Evolutionary conservation across 2,329 filamentous ascomycete genomes (phyloP).

Genomic region (Hypoxylon sp.): DNA sequence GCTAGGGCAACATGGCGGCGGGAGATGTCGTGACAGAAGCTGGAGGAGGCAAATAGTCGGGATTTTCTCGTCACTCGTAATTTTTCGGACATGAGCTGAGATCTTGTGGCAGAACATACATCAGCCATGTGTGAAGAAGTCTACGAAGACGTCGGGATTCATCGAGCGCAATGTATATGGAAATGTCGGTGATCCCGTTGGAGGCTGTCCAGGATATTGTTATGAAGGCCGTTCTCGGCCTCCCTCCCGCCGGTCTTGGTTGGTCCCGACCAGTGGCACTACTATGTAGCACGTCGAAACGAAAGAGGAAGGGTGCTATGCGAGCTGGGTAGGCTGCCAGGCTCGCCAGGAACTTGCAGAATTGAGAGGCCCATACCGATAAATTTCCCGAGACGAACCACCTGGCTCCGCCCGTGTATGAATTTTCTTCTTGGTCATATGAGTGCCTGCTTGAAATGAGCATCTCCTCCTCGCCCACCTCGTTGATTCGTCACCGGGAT

Average conservation of each 20-base stretch:
- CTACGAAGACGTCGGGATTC: not conserved
- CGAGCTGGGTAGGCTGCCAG: not conserved
- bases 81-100: not conserved
- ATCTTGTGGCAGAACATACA: not conserved
- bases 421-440: slow-evolving; percentile 31
- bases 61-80: not conserved
- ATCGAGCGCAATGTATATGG: not conserved
- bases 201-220: slow-evolving; percentile 22
- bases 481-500: slow-evolving; percentile 11
- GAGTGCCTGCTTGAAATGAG: slow-evolving; percentile 9
- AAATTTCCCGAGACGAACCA: slow-evolving; percentile 6
- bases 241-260: slow-evolving; percentile 5
- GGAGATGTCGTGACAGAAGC: slow-evolving; percentile 3
- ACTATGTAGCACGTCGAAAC: slow-evolving; percentile 13
- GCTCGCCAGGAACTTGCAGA: not conserved
- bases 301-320: slow-evolving; percentile 4
- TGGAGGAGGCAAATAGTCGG: slow-evolving; percentile 1
- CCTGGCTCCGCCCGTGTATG: slow-evolving; percentile 11
- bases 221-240: slow-evolving; percentile 26
- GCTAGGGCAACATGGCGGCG: slow-evolving; percentile 1
- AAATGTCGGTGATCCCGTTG: slow-evolving; percentile 31
- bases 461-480: slow-evolving; percentile 2
- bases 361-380: slow-evolving; percentile 15
- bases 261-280: slow-evolving; percentile 11
- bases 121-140: not conserved